A percentile compares a stretch with the other conserved stretches of the same genome.
phyloP scores from a whole-genome alignment of 106 monocot species.

The Acorus calamus region DNA sequence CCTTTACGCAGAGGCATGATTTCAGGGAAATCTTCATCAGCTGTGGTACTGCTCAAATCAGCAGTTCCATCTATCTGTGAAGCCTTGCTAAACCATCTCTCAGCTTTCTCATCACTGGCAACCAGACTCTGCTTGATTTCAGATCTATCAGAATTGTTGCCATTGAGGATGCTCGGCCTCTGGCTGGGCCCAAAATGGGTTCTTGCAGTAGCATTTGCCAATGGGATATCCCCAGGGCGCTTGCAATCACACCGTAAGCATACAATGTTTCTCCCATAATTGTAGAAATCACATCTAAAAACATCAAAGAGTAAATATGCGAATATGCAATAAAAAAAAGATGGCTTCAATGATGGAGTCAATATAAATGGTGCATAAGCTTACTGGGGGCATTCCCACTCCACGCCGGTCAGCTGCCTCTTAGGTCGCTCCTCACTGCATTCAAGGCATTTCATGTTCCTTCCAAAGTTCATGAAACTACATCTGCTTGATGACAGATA shows the following conservation, averaged over 20 bases:
- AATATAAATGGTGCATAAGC: slow-evolving; percentile 7
- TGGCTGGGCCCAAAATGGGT: slow-evolving; percentile 1
- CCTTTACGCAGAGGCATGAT: slow-evolving; percentile 33
- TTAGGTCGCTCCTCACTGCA: slow-evolving; percentile 67
- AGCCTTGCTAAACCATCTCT: slow-evolving; percentile 42
- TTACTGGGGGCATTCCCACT: slow-evolving; percentile 99
- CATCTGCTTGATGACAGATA: slow-evolving; percentile 44
- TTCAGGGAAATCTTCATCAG: slow-evolving; percentile 41
- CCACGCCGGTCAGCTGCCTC: slow-evolving; percentile 66
- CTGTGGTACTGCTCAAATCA: slow-evolving; percentile 29
- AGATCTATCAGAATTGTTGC: slow-evolving; percentile 22
- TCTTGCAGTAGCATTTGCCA: slow-evolving; percentile 2
- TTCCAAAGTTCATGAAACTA: slow-evolving; percentile 88
- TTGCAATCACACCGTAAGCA: slow-evolving; percentile 91
- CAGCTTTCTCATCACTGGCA: slow-evolving; percentile 57
- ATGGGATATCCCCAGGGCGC: slow-evolving; percentile 36
- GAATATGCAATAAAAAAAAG: background rate
- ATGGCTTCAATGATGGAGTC: background rate
- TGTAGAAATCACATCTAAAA: slow-evolving; percentile 78
- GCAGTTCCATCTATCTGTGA: slow-evolving; percentile 26
- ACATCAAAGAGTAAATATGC: background rate
- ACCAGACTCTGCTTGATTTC: slow-evolving; percentile 45
- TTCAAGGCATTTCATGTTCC: slow-evolving; percentile 72
- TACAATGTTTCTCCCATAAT: slow-evolving; percentile 75
- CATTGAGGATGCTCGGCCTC: slow-evolving; percentile 15